These are phyloP conservation scores for Excoecaria agallocha DNA, from an alignment of 345 rosid species.

Conservation along the genomic window DNA sequence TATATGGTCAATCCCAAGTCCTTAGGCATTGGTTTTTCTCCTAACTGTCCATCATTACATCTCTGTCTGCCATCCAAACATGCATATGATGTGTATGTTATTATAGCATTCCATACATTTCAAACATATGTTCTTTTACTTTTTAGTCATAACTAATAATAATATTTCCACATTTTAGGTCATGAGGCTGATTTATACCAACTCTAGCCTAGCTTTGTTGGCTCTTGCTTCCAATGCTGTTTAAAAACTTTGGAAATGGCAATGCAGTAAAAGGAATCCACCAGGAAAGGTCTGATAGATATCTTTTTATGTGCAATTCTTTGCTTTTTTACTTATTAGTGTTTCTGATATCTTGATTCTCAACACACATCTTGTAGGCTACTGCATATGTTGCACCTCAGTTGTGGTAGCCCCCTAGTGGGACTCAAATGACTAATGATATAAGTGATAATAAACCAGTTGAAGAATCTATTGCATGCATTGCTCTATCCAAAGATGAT, in stretches of 20 bases:
- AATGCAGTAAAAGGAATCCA: constrained; percentile 51
- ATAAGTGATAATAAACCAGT: no score
- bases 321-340: not conserved
- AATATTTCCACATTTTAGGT: constrained; percentile 37
- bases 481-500: no score
- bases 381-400: no score
- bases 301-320: constrained; percentile 9
- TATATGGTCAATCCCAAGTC: no score
- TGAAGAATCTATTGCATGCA: no score
- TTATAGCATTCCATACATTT: not conserved
- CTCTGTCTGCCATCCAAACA: no score
- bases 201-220: constrained; percentile 54
- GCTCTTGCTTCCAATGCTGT: constrained; percentile 57
- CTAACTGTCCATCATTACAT: no score
- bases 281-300: constrained; percentile 44
- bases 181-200: constrained; percentile 50
- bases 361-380: constrained; percentile 6
- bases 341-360: constrained; percentile 14
- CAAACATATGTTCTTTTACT: not conserved
- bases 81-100: not conserved
- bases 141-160: constrained; percentile 1
- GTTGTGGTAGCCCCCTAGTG: no score
- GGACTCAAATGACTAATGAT: no score
- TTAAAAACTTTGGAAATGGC: constrained; percentile 78
- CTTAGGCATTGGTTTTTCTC: no score